phyloP scores from a whole-genome alignment of 805 yeast genomes.

The Sungouiella thailandica region DNA sequence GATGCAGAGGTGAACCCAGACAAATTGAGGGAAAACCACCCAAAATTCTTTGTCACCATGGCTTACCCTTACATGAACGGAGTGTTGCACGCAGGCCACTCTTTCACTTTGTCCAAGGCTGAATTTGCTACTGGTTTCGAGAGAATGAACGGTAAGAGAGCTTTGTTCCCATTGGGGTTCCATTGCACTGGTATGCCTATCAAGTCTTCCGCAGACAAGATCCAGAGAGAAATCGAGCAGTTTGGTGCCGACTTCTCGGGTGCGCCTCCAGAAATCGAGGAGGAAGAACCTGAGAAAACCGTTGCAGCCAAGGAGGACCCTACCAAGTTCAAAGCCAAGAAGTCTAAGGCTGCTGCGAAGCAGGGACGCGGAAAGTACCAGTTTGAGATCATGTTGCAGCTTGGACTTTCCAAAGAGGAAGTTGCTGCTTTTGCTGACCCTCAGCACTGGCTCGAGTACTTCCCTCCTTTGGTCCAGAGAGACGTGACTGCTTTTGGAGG shows the following conservation, averaged over 20 bases:
- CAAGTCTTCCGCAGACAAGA: conserved; percentile 90
- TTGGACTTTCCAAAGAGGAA: conserved; percentile 82
- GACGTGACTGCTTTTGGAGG: conserved; percentile 84
- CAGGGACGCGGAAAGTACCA: conserved; percentile 93
- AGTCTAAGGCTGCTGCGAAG: conserved; percentile 91
- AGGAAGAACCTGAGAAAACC: too few relatives aligned
- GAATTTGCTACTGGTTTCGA: conserved; percentile 92
- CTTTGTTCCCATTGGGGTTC: conserved; percentile 93
- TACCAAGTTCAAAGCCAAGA: conserved; percentile 87
- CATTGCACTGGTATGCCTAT: conserved; percentile 99
- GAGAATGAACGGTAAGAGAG: conserved; percentile 89
- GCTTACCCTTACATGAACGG: conserved; percentile 99
- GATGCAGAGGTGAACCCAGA: conserved; percentile 44
- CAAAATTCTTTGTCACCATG: conserved; percentile 89
- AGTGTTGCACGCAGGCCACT: conserved; percentile 95
- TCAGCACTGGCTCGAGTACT: conserved; percentile 81
- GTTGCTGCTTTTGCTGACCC: conserved; percentile 88
- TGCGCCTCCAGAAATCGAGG: conserved; percentile 60
- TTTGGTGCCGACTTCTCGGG: conserved; percentile 80
- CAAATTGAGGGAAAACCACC: conserved; percentile 70
- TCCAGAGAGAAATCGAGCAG: conserved; percentile 84
- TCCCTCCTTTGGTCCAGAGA: conserved; percentile 83
- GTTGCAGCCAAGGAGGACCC: conserved; percentile 49
- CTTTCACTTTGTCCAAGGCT: conserved; percentile 89
- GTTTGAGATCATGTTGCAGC: conserved; percentile 92